A percentile compares a stretch with the other conserved stretches of the same genome.
These are phyloP conservation scores for Termitomyces eurrhizus DNA, from an alignment of 768 basidiomycete species.

Conservation along the genomic window DNA sequence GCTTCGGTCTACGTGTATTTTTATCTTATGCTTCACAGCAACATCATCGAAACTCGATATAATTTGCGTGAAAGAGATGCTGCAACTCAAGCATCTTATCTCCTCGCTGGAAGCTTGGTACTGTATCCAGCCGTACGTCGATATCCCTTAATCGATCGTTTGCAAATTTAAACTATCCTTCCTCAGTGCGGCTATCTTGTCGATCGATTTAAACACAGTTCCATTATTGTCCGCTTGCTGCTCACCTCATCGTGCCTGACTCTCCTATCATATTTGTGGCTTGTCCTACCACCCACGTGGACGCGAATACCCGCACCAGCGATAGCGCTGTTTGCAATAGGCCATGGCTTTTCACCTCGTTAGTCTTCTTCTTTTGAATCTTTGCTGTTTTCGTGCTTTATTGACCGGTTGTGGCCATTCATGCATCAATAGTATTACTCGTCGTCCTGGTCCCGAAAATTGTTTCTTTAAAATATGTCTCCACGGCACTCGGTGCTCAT, in stretches of 20 bases:
- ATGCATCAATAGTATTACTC: conserved; percentile 50
- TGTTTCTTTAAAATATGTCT: conserved; percentile 67
- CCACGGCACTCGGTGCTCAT: conserved; percentile 74
- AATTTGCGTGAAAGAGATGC: conserved; percentile 55
- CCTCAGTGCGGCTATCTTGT: conserved; percentile 61
- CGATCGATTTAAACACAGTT: conserved; percentile 53
- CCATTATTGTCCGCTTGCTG: conserved; percentile 56
- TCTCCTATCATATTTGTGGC: conserved; percentile 60
- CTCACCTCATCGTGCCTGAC: conserved; percentile 57
- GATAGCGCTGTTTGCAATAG: conserved; percentile 57
- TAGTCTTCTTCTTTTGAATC: conserved; percentile 20
- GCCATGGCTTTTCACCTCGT: conserved; percentile 74
- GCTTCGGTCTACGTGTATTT: neutral
- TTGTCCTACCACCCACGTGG: conserved; percentile 53
- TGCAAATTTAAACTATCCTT: neutral
- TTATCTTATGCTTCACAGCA: conserved; percentile 35
- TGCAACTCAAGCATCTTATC: conserved; percentile 63
- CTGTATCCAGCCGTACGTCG: conserved; percentile 63
- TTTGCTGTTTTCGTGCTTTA: neutral
- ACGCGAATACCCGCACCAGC: conserved; percentile 61
- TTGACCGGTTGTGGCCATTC: conserved; percentile 1
- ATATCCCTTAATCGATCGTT: neutral
- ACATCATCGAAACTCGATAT: conserved; percentile 70
- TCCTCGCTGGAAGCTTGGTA: conserved; percentile 64
- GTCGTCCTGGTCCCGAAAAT: conserved; percentile 73